phyloP scores from a whole-genome alignment of 441 rosid genomes.

The Populus hybrid region DNA sequence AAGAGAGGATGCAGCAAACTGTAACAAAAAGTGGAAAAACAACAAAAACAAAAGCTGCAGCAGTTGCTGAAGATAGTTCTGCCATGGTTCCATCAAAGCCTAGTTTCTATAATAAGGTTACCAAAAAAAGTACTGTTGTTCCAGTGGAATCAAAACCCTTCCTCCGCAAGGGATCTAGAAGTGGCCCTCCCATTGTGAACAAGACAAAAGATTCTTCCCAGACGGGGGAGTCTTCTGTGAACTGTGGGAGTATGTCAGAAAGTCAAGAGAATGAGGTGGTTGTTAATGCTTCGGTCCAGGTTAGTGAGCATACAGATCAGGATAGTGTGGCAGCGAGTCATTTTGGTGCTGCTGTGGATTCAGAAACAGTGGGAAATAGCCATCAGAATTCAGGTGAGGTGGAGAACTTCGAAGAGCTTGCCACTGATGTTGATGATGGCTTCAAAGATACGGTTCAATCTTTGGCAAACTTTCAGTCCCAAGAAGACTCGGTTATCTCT shows the following conservation, averaged over 20 bases:
- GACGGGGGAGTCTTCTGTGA: conserved; percentile 28
- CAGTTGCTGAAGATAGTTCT: conserved; percentile 34
- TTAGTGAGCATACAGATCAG: conserved; percentile 26
- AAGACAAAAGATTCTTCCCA: conserved; percentile 33
- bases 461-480: conserved; percentile 16
- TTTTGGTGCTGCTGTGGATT: conserved; percentile 25
- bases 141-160: conserved; percentile 57
- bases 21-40: conserved; percentile 35
- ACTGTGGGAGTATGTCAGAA: conserved; percentile 26
- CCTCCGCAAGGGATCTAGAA: conserved; percentile 49
- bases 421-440: conserved; percentile 22
- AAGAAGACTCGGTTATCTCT: conserved; percentile 52
- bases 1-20: conserved; percentile 37
- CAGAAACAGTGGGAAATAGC: conserved; percentile 27
- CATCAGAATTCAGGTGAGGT: conserved; percentile 26
- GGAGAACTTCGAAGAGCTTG: conserved; percentile 28
- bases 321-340: conserved; percentile 21
- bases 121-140: conserved; percentile 61
- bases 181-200: conserved; percentile 23
- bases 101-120: conserved; percentile 47
- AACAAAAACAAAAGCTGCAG: conserved; percentile 32
- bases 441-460: conserved; percentile 24
- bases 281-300: conserved; percentile 25
- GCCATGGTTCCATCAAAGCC: conserved; percentile 37
- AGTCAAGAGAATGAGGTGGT: conserved; percentile 26